Base-by-base conservation (phyloP, 208 protist genomes). In the Wallacemonas collosoma region DNA sequence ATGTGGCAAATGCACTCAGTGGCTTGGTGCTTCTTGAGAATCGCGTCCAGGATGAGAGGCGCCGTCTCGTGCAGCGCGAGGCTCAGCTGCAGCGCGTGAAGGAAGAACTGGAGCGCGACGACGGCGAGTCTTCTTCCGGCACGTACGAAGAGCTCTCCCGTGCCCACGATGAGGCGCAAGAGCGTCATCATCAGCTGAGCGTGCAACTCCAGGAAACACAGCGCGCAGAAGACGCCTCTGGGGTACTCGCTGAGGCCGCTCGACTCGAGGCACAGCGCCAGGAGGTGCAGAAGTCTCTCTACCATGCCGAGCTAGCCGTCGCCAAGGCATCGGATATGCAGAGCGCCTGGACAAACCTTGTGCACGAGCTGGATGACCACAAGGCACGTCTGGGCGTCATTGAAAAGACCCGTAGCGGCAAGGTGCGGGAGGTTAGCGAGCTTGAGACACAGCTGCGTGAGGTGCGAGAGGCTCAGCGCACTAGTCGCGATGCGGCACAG, bases 121-220 rank as follows among this genome's bases (percentile, higher is more conserved):
- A 39, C 17, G 47, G 38, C 36, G 51, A 14, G 71, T 26, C 47
- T 35, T 14, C 26, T 15, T 4, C 51, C 39, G 43, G 72, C 66
- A 79, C 76, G 35, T 91, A 82, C 66, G 87, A 94, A 11, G 76
- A 89, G 26, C 47, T 93, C 2, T 79, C 75, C 1, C 77, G 77
- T n/a, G 67, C 73, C 40, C 88, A 91, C 67, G 82, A 92, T 38
- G 75, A 55, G 14, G 81, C 83, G 1, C 82, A 77, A 35, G 74
- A 78, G 39, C 73, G 81, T 17, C 68, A 92, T 41, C 78, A 86
- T 67, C 69, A 79, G 53, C 69, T 96, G 4, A 91, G 88, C 65
- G 68, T 75, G 40, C 65, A 85, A 36, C 86, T 93, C 40, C 84
- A 69, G 17, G 88, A 93, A 74, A 70, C 70, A 12, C 85, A 88